phyloP scores from a whole-genome alignment of 176 grass and related monocot species.

The Panicum miliaceum region DNA sequence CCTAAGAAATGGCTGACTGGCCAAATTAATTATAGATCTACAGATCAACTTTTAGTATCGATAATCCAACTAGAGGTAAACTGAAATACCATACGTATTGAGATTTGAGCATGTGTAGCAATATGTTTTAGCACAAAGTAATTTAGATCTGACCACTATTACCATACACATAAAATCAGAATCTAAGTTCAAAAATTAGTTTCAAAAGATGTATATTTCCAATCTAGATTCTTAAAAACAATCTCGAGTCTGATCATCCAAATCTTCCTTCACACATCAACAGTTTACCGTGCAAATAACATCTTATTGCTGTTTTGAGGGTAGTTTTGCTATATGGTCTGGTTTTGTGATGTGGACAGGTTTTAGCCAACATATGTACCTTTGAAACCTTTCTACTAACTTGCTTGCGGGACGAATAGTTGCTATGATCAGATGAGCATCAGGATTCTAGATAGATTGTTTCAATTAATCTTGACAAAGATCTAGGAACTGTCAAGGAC shows the following conservation, averaged over 20 bases:
- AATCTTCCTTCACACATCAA: not conserved
- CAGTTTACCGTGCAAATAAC: not conserved
- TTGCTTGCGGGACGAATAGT: not conserved
- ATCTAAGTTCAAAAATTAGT: not conserved
- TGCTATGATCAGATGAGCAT: not conserved
- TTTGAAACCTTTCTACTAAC: not conserved
- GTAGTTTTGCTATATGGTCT: not conserved
- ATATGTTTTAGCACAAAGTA: slow-evolving; percentile 4
- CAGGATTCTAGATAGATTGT: not conserved
- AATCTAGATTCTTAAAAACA: not conserved
- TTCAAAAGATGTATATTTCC: slow-evolving; percentile 4
- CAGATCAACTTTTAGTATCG: slow-evolving; percentile 10
- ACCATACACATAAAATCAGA: slow-evolving; percentile 1
- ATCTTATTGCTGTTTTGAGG: not conserved
- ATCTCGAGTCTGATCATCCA: not conserved
- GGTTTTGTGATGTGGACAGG: not conserved
- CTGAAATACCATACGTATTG: not conserved
- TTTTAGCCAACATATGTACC: not conserved
- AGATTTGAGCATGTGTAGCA: slow-evolving; percentile 28
- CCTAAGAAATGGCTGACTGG: slow-evolving; percentile 2
- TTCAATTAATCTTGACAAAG: not conserved
- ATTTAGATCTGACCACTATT: not conserved
- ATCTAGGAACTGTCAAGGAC: not conserved
- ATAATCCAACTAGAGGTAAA: not conserved
- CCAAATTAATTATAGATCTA: not conserved